These are phyloP conservation scores for Ustilago nuda DNA, from an alignment of 1,284 basidiomycete species.

Conservation along the genomic window DNA sequence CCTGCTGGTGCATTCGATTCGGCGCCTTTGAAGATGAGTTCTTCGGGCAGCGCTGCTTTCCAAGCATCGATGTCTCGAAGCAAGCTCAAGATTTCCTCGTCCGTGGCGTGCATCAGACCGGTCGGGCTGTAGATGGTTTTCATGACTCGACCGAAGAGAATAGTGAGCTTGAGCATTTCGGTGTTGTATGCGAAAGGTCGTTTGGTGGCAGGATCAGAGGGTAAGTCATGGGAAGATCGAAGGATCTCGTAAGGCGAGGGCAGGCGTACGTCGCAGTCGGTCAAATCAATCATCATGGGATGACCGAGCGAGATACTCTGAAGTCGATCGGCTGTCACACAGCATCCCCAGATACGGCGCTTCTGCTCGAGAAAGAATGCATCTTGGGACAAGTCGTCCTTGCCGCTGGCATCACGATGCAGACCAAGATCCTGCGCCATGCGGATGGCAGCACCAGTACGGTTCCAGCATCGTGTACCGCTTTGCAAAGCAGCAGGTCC, in stretches of 20 bases:
- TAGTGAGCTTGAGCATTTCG: constrained; percentile 66
- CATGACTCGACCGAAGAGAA: constrained; percentile 65
- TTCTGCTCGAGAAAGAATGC: constrained; percentile 64
- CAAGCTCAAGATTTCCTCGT: constrained; percentile 61
- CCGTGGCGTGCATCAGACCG: constrained; percentile 65
- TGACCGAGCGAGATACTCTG: constrained; percentile 61
- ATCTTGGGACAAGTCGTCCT: constrained; percentile 58
- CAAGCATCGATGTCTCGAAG: constrained; percentile 63
- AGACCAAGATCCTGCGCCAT: constrained; percentile 66
- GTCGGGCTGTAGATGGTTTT: constrained; percentile 68
- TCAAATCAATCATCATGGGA: constrained; percentile 63
- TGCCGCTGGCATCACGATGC: constrained; percentile 61
- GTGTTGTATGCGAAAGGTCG: constrained; percentile 65
- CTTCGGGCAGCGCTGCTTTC: constrained; percentile 54
- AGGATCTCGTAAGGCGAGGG: constrained; percentile 63
- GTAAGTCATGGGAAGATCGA: constrained; percentile 52
- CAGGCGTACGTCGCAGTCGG: constrained; percentile 65
- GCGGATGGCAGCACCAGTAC: constrained; percentile 62
- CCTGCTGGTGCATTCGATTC: constrained; percentile 54
- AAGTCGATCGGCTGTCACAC: constrained; percentile 62
- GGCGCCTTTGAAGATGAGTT: constrained; percentile 52
- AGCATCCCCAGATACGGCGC: constrained; percentile 64
- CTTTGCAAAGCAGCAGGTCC: constrained; percentile 67
- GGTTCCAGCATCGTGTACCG: constrained; percentile 68
- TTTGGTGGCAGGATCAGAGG: constrained; percentile 46